A percentile compares a stretch with the other conserved stretches of the same genome.
Conservation (phyloP, 2,329 filamentous ascomycete genomes). For the Ascochyta fabae region DNA sequence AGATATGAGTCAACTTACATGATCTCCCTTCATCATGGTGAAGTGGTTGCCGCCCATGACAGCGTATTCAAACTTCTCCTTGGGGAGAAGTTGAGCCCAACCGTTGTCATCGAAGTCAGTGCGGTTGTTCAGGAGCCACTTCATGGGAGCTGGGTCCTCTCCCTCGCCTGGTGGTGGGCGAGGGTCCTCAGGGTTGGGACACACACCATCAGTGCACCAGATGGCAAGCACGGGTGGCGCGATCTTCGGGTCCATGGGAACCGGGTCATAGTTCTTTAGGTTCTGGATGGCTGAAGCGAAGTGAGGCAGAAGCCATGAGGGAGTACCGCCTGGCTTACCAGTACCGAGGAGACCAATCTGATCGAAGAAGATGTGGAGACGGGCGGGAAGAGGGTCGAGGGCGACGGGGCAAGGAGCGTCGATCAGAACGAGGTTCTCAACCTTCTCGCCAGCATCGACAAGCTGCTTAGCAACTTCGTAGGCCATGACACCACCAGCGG, state of each 20-base stretch:
- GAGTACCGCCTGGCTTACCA: constrained; percentile 64
- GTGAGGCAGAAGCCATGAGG: constrained; percentile 76
- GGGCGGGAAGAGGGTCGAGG: constrained; percentile 57
- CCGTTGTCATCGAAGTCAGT: constrained; percentile 73
- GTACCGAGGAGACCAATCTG: constrained; percentile 74
- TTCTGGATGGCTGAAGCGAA: constrained; percentile 73
- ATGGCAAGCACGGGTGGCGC: constrained; percentile 69
- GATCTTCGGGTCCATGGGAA: constrained; percentile 64
- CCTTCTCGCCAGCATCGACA: constrained; percentile 55
- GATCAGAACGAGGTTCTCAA: constrained; percentile 60
- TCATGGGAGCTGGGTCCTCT: constrained; percentile 61
- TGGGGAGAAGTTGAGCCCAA: constrained; percentile 70
- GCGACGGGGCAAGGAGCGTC: constrained; percentile 61
- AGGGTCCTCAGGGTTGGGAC: constrained; percentile 69
- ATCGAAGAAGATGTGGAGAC: constrained; percentile 75
- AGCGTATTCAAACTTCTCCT: constrained; percentile 66
- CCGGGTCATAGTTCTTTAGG: constrained; percentile 72
- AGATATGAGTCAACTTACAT: constrained; percentile 47
- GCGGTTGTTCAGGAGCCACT: constrained; percentile 75
- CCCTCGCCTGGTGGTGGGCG: constrained; percentile 67
- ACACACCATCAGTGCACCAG: constrained; percentile 78
- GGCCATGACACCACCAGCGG: constrained; percentile 62
- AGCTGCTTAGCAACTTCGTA: constrained; percentile 60
- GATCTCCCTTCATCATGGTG: constrained; percentile 73
- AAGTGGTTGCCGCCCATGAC: constrained; percentile 78